phyloP scores from a whole-genome alignment of 2,329 filamentous ascomycete species.

The Epichloe gansuensis region DNA sequence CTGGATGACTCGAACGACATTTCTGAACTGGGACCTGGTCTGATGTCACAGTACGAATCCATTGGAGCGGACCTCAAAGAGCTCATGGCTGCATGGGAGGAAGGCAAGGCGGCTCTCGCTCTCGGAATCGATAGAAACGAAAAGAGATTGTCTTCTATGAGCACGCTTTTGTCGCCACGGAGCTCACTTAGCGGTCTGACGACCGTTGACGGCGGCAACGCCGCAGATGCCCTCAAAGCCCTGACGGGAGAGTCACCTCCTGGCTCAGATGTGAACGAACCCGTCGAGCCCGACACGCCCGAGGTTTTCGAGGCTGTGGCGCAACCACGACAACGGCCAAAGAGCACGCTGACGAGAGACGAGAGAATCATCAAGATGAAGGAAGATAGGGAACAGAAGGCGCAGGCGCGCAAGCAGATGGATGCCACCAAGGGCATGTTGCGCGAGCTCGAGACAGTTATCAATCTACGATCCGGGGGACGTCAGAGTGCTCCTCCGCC shows the following conservation, averaged over 20 bases:
- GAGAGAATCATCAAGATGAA: slow-evolving; percentile 80
- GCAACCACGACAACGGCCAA: slow-evolving; percentile 42
- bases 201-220: slow-evolving; percentile 41
- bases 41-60: slow-evolving; percentile 87
- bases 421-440: slow-evolving; percentile 85
- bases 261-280: slow-evolving; percentile 37
- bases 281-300: slow-evolving; percentile 51
- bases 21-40: slow-evolving; percentile 60
- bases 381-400: slow-evolving; percentile 69
- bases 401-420: slow-evolving; percentile 55
- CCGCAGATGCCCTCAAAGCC: slow-evolving; percentile 55
- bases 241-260: slow-evolving; percentile 58
- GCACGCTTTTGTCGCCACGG: slow-evolving; percentile 43
- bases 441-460: slow-evolving; percentile 81
- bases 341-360: slow-evolving; percentile 64
- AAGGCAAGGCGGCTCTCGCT: slow-evolving; percentile 70
- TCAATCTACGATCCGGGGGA: slow-evolving; percentile 39
- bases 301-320: slow-evolving; percentile 90
- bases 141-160: slow-evolving; percentile 52
- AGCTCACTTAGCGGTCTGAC: slow-evolving; percentile 56
- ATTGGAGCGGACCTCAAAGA: slow-evolving; percentile 78
- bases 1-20: slow-evolving; percentile 62
- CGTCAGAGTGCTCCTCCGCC: slow-evolving; percentile 23
- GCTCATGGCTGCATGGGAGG: slow-evolving; percentile 74
- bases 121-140: slow-evolving; percentile 73